Evolutionary conservation across 306 rosid species (phyloP), one percentile per base, ranked within the genome.

Genomic region (Trichosanthes truncata): DNA sequence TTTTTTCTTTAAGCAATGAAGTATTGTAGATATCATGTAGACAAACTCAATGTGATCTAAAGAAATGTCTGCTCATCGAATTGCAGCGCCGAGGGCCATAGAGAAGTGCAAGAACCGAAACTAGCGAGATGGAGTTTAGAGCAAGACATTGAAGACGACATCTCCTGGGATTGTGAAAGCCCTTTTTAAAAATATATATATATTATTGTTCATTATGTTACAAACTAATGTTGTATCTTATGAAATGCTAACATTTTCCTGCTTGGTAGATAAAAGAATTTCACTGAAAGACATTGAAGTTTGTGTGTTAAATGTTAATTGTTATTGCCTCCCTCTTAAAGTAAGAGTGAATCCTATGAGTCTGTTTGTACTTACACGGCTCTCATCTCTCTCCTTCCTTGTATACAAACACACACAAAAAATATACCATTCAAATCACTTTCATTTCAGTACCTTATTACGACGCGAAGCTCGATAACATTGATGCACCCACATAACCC

Each of bases 31-130:
- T 29, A 29, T 12, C 33, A 20, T 65, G 48, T 7, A 65, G 8
- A 40, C 20, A 5, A 46, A n/a, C 33, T 69, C 36, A 43, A 80
- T 21, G 52, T 59, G 63, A 59, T 48, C 80, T 63, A 73, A 77
- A 53, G 25, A 25, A n/a, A 69, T 77, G 72, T 68, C 29, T 53
- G 81, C 69, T 63, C 69, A 60, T 36, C 79, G 85, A 66, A 26
- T 81, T 89, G 85, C 93, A 95, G 99, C 97, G 81, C 99, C 99
- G 68, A 93, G 97, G 85, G 89, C 91, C 46, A 67, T 86, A 86
- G 97, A 91, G 86, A 92, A 92, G 80, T 86, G 92, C 82, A 90
- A 87, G 86, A 93, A 83, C 88, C 92, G 84, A 82, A 91, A 79
- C 85, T 94, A 85, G 81, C 76, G 76, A 53, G 53, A 48, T 17